These are phyloP conservation scores for Neurospora africana DNA, from an alignment of 495 filamentous ascomycete genomes.

Conservation along the genomic window DNA sequence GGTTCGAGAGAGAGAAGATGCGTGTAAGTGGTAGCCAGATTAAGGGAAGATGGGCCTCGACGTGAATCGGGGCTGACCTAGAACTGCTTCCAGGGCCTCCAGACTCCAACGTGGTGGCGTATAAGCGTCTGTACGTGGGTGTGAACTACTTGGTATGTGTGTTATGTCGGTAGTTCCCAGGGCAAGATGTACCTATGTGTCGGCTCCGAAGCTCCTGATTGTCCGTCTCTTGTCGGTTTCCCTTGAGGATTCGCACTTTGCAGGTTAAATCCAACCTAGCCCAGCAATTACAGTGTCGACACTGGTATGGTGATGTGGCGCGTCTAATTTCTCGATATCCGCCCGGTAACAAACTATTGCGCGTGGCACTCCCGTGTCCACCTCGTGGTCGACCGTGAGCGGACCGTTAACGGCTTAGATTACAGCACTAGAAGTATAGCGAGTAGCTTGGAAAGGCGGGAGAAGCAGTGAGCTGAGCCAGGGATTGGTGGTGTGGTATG, in stretches of 20 bases:
- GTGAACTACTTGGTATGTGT: not conserved
- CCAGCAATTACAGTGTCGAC: not conserved
- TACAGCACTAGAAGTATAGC: not conserved
- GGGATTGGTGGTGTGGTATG: not conserved
- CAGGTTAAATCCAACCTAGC: not conserved
- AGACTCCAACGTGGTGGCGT: not conserved
- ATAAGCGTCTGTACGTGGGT: not conserved
- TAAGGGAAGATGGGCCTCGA: not conserved
- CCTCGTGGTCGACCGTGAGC: not conserved
- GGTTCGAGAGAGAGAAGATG: not conserved
- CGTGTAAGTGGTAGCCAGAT: not conserved
- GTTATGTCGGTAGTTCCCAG: not conserved
- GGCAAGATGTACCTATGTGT: not conserved
- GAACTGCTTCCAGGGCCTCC: not conserved
- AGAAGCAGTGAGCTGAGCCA: not conserved
- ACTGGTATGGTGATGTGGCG: not conserved
- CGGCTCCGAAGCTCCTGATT: not conserved
- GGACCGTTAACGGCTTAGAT: not conserved
- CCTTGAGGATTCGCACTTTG: not conserved
- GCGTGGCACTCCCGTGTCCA: not conserved
- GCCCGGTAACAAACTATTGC: not conserved
- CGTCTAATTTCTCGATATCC: not conserved
- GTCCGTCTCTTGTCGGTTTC: not conserved
- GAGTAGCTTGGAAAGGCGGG: not conserved
- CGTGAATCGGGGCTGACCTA: not conserved